Conservation (phyloP, 257 asterid genomes). For the Coffea eugenioides region DNA sequence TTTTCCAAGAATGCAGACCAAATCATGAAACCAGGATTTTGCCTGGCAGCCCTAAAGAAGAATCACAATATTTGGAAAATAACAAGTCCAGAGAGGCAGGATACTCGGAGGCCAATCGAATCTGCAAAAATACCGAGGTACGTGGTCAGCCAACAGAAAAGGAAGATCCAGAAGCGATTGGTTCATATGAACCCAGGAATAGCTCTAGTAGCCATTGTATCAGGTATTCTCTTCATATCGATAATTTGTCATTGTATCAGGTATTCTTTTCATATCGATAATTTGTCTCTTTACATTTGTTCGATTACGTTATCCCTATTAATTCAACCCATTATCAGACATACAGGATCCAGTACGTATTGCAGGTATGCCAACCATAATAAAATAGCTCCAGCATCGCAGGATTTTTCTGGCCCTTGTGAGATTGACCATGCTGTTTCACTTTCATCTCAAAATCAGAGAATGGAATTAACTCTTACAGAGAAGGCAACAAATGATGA, state of each 20-base stretch:
- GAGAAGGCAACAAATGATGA: constrained; percentile 20
- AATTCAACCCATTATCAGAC: constrained; percentile 36
- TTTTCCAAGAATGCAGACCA: constrained; percentile 39
- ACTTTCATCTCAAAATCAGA: constrained; percentile 26
- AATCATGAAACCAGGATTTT: constrained; percentile 17
- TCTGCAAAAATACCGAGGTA: constrained; percentile 13
- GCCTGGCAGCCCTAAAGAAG: constrained; percentile 12
- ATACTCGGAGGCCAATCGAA: constrained; percentile 31
- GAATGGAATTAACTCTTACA: background rate
- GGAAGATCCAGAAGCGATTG: constrained; percentile 27
- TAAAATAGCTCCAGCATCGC: constrained; percentile 58
- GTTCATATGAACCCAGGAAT: constrained; percentile 38
- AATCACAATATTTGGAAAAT: constrained; percentile 17
- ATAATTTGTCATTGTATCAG: constrained; percentile 38
- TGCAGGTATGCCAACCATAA: constrained; percentile 52
- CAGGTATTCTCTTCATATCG: constrained; percentile 41
- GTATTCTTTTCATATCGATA: constrained; percentile 28
- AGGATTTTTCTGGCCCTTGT: constrained; percentile 16
- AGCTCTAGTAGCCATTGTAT: constrained; percentile 49
- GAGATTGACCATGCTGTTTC: constrained; percentile 26
- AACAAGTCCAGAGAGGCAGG: constrained; percentile 23
- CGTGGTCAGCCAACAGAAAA: constrained; percentile 18
- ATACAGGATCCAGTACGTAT: constrained; percentile 34
- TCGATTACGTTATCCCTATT: background rate
- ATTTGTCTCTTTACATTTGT: background rate